A percentile compares a stretch with the other conserved stretches of the same genome.
These are phyloP conservation scores for Artemisia annua DNA, from an alignment of 129 eudicot genomes.

Conservation along the genomic window DNA sequence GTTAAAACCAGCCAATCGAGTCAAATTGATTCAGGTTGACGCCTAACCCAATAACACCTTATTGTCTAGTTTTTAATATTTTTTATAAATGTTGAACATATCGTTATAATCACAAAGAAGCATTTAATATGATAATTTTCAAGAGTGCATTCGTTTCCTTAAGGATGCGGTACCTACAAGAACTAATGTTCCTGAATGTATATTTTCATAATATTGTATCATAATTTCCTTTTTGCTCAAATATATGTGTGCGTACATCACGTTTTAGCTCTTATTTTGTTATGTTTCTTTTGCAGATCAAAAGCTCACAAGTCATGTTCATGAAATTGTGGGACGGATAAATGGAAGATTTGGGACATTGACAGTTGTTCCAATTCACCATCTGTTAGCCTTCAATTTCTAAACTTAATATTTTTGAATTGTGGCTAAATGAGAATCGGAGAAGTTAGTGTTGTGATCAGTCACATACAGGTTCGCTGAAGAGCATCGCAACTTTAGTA, in stretches of 20 bases:
- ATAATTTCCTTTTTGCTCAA: not conserved
- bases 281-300: conserved; percentile 55
- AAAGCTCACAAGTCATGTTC: conserved; percentile 96
- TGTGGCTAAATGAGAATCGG: not conserved
- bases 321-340: conserved; percentile 93
- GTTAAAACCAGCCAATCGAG: too few species aligned
- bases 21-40: too few species aligned
- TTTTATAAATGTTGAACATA: too few species aligned
- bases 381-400: conserved; percentile 52
- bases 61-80: too few species aligned
- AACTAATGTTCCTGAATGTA: conserved; percentile 97
- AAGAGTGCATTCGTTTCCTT: too few species aligned
- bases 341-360: conserved; percentile 91
- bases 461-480: too few species aligned
- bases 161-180: conserved; percentile 68
- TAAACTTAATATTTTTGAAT: too few species aligned
- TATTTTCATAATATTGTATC: conserved; percentile 31
- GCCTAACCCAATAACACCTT: too few species aligned
- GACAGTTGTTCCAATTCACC: conserved; percentile 85
- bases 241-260: not conserved
- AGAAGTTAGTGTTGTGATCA: too few species aligned
- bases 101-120: too few species aligned
- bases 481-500: too few species aligned
- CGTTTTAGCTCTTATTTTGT: not conserved
- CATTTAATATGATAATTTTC: too few species aligned